Percentiles rank a stretch among this genome's conserved stretches.
Evolutionary conservation across 2,329 filamentous ascomycete genomes (phyloP).

Genomic region (Ploettnerulaceae sp.): DNA sequence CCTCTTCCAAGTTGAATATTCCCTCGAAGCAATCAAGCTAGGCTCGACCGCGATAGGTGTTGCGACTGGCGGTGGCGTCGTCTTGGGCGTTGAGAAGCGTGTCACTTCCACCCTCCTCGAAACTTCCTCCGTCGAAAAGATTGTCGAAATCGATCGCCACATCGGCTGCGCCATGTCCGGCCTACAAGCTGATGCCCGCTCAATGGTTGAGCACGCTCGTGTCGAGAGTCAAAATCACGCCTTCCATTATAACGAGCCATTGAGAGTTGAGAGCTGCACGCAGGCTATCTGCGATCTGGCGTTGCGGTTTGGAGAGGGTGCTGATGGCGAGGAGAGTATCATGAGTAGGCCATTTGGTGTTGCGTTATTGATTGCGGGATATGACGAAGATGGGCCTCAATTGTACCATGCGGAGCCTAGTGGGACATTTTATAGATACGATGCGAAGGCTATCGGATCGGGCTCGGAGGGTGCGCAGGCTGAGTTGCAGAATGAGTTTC

Average conservation of each 20-base stretch:
- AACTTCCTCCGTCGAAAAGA: constrained; percentile 98
- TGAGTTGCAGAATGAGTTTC: constrained; percentile 97
- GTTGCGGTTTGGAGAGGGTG: constrained; percentile 92
- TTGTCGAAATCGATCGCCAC: constrained; percentile 98
- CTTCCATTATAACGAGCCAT: constrained; percentile 95
- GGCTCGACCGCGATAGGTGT: constrained; percentile 98
- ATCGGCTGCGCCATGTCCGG: constrained; percentile 99
- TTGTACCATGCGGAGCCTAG: constrained; percentile 98
- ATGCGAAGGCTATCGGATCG: constrained; percentile 97
- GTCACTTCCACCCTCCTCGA: constrained; percentile 96
- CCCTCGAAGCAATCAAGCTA: constrained; percentile 98
- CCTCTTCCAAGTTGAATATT: constrained; percentile 99
- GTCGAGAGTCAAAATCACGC: constrained; percentile 96
- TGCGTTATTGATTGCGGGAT: constrained; percentile 90
- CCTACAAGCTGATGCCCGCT: constrained; percentile 92
- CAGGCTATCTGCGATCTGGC: constrained; percentile 98
- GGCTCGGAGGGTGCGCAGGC: constrained; percentile 96
- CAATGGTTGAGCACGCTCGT: constrained; percentile 96
- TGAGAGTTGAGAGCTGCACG: constrained; percentile 95
- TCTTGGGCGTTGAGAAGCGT: constrained; percentile 97
- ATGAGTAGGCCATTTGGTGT: constrained; percentile 98
- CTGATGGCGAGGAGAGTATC: constrained; percentile 96
- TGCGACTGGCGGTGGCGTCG: constrained; percentile 88
- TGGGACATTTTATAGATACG: constrained; percentile 97
- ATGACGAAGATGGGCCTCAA: constrained; percentile 93